Percentiles rank a stretch among this genome's conserved stretches.
Evolutionary conservation across 2,329 filamentous ascomycete genomes (phyloP).

Genomic region (Madurella fahalii): DNA sequence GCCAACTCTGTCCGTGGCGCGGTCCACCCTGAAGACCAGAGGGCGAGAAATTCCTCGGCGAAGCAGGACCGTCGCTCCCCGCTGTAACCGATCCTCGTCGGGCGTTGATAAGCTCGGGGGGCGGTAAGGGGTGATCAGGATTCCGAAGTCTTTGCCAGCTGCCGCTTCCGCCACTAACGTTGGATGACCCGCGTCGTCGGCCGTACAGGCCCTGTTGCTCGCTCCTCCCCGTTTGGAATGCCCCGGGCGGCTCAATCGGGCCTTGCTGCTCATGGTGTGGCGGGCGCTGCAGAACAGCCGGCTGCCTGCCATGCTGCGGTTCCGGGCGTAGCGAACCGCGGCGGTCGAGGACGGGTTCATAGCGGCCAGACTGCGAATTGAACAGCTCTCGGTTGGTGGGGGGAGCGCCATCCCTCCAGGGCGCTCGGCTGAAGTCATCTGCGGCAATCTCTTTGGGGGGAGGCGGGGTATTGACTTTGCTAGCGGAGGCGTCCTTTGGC

Average conservation of each 20-base stretch:
- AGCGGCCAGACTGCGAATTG: slow-evolving; percentile 92
- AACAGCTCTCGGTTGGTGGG: slow-evolving; percentile 72
- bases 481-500: slow-evolving; percentile 52
- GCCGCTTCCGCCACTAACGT: slow-evolving; percentile 82
- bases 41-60: slow-evolving; percentile 41
- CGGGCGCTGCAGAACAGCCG: slow-evolving; percentile 73
- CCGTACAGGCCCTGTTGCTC: slow-evolving; percentile 64
- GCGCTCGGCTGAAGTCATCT: slow-evolving; percentile 84
- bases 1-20: slow-evolving; percentile 36
- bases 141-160: slow-evolving; percentile 56
- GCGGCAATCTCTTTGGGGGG: slow-evolving; percentile 81
- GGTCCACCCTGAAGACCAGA: slow-evolving; percentile 32
- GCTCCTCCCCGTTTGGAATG: slow-evolving; percentile 75
- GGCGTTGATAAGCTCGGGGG: slow-evolving; percentile 41
- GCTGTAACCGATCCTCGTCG: slow-evolving; percentile 48
- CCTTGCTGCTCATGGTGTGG: slow-evolving; percentile 56
- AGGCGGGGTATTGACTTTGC: slow-evolving; percentile 50
- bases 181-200: slow-evolving; percentile 81
- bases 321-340: slow-evolving; percentile 67
- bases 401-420: slow-evolving; percentile 68
- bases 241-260: slow-evolving; percentile 77
- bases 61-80: slow-evolving; percentile 48
- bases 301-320: slow-evolving; percentile 58
- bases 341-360: slow-evolving; percentile 81
- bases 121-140: slow-evolving; percentile 39